Evolutionary conservation across 805 yeast genomes (phyloP), one percentile per base, ranked within the genome.

Genomic region (Ogataea pignaliae): DNA sequence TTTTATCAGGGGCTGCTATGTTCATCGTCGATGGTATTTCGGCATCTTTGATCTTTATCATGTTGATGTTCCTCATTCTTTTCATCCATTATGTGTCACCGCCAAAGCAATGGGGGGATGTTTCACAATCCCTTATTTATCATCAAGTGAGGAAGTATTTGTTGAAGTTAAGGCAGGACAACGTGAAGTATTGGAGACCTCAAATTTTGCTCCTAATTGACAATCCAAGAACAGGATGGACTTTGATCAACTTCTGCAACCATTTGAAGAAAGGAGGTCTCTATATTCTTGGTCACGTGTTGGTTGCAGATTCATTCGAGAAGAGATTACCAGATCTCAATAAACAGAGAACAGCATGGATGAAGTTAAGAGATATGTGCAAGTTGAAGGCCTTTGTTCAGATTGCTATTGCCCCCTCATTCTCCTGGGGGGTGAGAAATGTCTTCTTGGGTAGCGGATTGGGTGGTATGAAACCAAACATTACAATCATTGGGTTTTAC

Each of bases 401-500:
- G 59, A 79, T 93, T 39, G 87, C 91, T 1, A 75, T 89, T 10
- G 95, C 96, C 0, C 90, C 96, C 0, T 76, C 85, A 1, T 71
- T 93, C 35, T 84, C 89, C 0, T 91, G 98, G 97, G 98, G 99
- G 21, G 95, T 88, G 0, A 72, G 99, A 48, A 91, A 91, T 60
- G 89, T 93, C 10, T 89, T 79, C 46, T 63, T 91, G 47, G 97
- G 97, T 0, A 85, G 96, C 3, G 99, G 99, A 0, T 70, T 93
- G n/a, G 99, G 99, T 8, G 97, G 97, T 11, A 93, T 93, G 99
- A 84, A 79, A 56, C 99, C 99, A 2, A 93, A 93, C 59, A 90
- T 93, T 41, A 88, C 97, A 0, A 95, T 93, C 0, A 48, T 93
- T 29, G 98, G 98, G 0, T 89, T 89, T 57, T 87, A 83, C 54